Percentiles rank a stretch among this genome's conserved stretches.
Conservation (phyloP, 805 yeast genomes). For the Yarrowia sp. region DNA sequence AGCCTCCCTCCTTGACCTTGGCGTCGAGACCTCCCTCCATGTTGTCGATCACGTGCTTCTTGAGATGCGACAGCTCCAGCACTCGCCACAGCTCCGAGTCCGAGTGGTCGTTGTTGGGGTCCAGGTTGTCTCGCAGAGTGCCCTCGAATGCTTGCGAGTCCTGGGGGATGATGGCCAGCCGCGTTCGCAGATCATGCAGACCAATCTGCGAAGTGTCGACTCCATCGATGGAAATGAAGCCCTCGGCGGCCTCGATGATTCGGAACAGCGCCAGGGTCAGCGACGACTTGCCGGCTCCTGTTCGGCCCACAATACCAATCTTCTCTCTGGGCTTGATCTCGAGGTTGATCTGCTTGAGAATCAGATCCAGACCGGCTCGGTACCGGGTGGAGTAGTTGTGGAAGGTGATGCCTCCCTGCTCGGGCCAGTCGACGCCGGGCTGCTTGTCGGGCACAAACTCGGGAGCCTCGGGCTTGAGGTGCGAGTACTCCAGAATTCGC, state of each 20-base stretch:
- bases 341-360: conserved; percentile 70
- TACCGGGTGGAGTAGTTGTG: conserved; percentile 82
- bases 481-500: conserved; percentile 86
- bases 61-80: conserved; percentile 77
- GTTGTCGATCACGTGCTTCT: conserved; percentile 58
- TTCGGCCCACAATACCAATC: conserved; percentile 94
- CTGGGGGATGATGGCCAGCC: conserved; percentile 87
- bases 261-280: conserved; percentile 84
- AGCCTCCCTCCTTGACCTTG: conserved; percentile 74
- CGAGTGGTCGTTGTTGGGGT: conserved; percentile 71
- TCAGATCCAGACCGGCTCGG: conserved; percentile 80
- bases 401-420: conserved; percentile 69
- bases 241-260: conserved; percentile 76
- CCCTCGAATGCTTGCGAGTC: conserved; percentile 94
- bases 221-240: conserved; percentile 76
- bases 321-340: conserved; percentile 77
- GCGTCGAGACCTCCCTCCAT: conserved; percentile 66
- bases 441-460: conserved; percentile 65
- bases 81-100: conserved; percentile 88
- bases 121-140: conserved; percentile 81
- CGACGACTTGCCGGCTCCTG: conserved; percentile 95
- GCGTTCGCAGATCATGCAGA: conserved; percentile 74
- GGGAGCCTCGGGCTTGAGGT: conserved; percentile 85
- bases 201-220: conserved; percentile 73
- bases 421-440: conserved; percentile 80